A percentile compares a stretch with the other conserved stretches of the same genome.
phyloP scores from a whole-genome alignment of 345 rosid species.

The Lepidium aucheri region DNA sequence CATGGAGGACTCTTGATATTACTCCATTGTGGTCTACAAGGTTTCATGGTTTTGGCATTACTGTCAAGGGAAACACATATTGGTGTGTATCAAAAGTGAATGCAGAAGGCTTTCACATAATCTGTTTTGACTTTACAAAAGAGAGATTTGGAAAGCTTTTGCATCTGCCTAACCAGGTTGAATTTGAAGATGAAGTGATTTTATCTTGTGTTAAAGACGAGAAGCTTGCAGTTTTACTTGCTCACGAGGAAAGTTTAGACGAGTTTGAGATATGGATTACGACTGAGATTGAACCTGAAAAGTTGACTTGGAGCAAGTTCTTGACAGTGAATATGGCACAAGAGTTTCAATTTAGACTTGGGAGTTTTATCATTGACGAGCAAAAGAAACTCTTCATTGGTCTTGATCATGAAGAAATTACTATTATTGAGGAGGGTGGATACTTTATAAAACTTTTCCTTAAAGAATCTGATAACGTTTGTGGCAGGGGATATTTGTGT shows the following conservation, averaged over 20 bases:
- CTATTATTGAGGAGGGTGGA: not conserved
- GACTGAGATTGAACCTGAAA: not conserved
- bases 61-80: too few relatives aligned
- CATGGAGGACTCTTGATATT: not conserved
- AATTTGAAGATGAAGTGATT: too few relatives aligned
- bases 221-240: not conserved
- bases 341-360: not conserved
- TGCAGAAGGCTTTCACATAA: not conserved
- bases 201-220: too few relatives aligned
- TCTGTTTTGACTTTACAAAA: not conserved
- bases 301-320: constrained; percentile 1
- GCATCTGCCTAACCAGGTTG: too few relatives aligned
- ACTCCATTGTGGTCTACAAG: too few relatives aligned
- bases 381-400: not conserved
- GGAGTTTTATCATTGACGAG: not conserved
- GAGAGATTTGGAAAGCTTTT: too few relatives aligned
- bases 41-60: too few relatives aligned
- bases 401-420: not conserved
- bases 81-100: too few relatives aligned
- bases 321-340: not conserved
- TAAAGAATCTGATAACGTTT: too few relatives aligned
- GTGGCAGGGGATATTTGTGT: too few relatives aligned
- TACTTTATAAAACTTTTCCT: not conserved
- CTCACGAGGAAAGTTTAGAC: not conserved
- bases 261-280: not conserved